A percentile compares a stretch with the other conserved stretches of the same genome.
Conservation (phyloP, 176 grass and related monocot genomes). For the Triticum urartu region DNA sequence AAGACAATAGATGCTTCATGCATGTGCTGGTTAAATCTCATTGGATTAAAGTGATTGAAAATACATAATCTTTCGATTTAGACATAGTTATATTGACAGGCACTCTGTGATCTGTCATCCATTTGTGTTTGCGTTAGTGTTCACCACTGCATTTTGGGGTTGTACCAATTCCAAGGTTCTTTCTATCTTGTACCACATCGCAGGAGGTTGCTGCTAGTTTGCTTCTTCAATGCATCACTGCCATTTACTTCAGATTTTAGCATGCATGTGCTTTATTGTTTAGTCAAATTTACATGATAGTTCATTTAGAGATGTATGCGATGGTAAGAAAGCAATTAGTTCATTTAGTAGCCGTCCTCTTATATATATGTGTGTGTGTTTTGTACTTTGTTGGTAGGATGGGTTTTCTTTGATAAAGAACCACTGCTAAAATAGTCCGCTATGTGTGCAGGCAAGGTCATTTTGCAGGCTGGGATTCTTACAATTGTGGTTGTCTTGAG, state of each 20-base stretch:
- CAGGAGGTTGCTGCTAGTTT: not conserved
- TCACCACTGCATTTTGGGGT: not conserved
- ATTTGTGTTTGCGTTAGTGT: not conserved
- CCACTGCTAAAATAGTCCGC: not conserved
- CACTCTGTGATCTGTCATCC: not conserved
- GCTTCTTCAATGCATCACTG: not conserved
- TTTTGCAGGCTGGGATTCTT: not conserved
- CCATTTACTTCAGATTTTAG: not conserved
- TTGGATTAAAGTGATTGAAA: conserved; percentile 11
- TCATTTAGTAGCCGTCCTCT: not conserved
- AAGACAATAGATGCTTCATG: too few species aligned
- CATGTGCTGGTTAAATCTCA: not conserved
- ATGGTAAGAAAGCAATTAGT: not conserved
- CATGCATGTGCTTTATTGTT: not conserved
- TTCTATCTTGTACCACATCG: not conserved
- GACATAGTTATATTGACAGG: not conserved
- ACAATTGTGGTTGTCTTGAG: not conserved
- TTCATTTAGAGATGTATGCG: not conserved
- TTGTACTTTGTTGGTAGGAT: too few species aligned
- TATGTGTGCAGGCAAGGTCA: not conserved
- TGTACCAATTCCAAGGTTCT: not conserved
- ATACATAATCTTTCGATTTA: not conserved
- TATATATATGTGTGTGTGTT: too few species aligned
- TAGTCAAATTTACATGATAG: not conserved
- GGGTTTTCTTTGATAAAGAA: too few species aligned